phyloP scores from a whole-genome alignment of 768 basidiomycete genomes.

The Pilatotrama ljubarskyi region DNA sequence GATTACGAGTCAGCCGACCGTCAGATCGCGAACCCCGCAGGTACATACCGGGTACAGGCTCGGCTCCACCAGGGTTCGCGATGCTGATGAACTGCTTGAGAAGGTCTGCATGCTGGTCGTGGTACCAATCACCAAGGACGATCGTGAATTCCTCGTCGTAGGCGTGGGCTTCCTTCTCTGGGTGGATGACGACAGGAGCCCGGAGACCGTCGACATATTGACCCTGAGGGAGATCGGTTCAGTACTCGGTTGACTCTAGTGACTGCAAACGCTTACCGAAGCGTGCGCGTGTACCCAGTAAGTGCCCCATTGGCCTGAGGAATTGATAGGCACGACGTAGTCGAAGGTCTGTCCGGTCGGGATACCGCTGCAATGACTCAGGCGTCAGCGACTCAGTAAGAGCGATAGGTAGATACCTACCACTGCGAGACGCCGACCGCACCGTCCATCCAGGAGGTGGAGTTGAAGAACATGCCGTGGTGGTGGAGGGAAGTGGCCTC shows the following conservation, averaged over 20 bases:
- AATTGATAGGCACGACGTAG: slow-evolving; percentile 71
- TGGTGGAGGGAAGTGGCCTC: slow-evolving; percentile 76
- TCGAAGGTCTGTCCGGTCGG: slow-evolving; percentile 70
- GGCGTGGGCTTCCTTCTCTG: slow-evolving; percentile 56
- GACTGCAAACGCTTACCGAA: slow-evolving; percentile 36
- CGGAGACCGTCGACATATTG: slow-evolving; percentile 94
- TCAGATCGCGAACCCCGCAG: neutral
- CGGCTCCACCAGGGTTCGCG: slow-evolving; percentile 79
- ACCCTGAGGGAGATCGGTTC: slow-evolving; percentile 45
- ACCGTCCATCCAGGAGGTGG: slow-evolving; percentile 86
- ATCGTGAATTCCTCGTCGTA: slow-evolving; percentile 94
- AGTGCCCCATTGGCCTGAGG: slow-evolving; percentile 73
- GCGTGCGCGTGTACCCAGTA: slow-evolving; percentile 81
- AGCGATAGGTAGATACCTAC: slow-evolving; percentile 39
- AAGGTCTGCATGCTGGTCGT: slow-evolving; percentile 66
- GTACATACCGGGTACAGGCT: slow-evolving; percentile 78
- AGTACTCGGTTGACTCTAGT: neutral
- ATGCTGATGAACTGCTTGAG: slow-evolving; percentile 66
- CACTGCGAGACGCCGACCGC: slow-evolving; percentile 83
- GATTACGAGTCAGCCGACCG: neutral
- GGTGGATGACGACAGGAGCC: slow-evolving; percentile 80
- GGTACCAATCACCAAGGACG: slow-evolving; percentile 91
- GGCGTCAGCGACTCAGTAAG: neutral
- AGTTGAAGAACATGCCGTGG: slow-evolving; percentile 95
- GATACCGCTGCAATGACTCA: slow-evolving; percentile 60